Conservation (phyloP, 805 yeast species). For the Monosporozyma yasuniensis region DNA sequence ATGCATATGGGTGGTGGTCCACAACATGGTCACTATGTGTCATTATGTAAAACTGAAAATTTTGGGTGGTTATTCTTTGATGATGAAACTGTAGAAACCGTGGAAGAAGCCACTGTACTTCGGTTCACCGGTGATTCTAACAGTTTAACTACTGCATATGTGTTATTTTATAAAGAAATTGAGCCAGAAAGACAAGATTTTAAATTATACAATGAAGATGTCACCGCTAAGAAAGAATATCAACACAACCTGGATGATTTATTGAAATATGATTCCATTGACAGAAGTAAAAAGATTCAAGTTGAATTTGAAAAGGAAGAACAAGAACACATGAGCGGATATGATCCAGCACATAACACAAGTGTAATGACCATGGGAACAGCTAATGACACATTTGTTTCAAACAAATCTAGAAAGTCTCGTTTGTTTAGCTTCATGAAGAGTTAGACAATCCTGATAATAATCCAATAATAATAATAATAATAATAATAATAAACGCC, state of each 20-base stretch:
- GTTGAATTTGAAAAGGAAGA: not conserved
- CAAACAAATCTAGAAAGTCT: constrained; percentile 3
- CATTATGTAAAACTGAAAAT: constrained; percentile 67
- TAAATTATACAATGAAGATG: not conserved
- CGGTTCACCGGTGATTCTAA: constrained; percentile 82
- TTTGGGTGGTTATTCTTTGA: constrained; percentile 90
- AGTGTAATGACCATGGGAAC: not conserved
- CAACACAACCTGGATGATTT: constrained; percentile 19
- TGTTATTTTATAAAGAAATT: constrained; percentile 66
- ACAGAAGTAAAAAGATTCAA: constrained; percentile 4
- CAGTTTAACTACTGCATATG: constrained; percentile 84
- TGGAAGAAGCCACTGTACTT: constrained; percentile 72
- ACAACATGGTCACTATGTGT: constrained; percentile 91
- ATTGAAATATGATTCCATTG: constrained; percentile 17
- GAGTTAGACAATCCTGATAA: not conserved
- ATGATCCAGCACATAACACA: not conserved
- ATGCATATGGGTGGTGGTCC: constrained; percentile 98
- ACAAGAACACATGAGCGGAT: not conserved
- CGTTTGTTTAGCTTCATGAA: constrained; percentile 7
- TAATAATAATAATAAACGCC: not conserved
- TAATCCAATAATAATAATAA: too few relatives aligned
- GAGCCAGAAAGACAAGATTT: constrained; percentile 9
- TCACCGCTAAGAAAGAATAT: not conserved
- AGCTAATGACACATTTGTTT: not conserved
- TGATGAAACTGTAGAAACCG: constrained; percentile 87